Base-by-base conservation (phyloP, 768 basidiomycete genomes). In the Kwoniella pini region DNA sequence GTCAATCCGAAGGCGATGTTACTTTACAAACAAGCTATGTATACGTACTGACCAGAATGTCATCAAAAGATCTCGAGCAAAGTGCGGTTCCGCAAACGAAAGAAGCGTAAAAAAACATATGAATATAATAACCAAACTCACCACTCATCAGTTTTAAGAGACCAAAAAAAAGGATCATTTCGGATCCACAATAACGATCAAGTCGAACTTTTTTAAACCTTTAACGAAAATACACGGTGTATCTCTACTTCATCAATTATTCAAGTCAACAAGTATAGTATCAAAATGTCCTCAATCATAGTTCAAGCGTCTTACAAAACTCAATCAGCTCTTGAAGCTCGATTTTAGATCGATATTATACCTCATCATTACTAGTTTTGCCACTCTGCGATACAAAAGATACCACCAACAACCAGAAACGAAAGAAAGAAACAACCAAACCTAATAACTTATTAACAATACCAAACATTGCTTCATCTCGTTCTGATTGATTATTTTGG, bases 231-330 rank as follows among this genome's bases (percentile, higher is more conserved):
- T 57, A 57, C 55, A 57, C 55, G 55, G 40, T 43, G 44, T 26
- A 28, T 30, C 54, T 12, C 26, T 19, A 36, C 2, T 39, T 22
- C 15, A 22, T 13, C 31, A n/a, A 28, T 17, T 3, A n/a, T 33
- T 19, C 5, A 33, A 19, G 21, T 26, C 39, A 48, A 15, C 45
- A 46, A n/a, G n/a, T 21, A 48, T 26, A 31, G 31, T 19, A 10
- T 30, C 57, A 58, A 51, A 13, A 61, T 61, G 59, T 54, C 59
- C 52, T 21, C 43, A 31, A 30, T 31, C 48, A 50, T n/a, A 15
- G 30, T 33, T 50, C 21, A 31, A 19, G 27, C 48, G 2, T 12
- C 31, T 11, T 31, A 19, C 48, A 50, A 30, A n/a, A n/a, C 19
- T 28, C 52, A 61, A 53, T 36, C 31, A 40, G 51, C 38, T 53